Evolutionary conservation across 306 rosid genomes (phyloP), one percentile per base, ranked within the genome.

Genomic region (Cajanus cajan): DNA sequence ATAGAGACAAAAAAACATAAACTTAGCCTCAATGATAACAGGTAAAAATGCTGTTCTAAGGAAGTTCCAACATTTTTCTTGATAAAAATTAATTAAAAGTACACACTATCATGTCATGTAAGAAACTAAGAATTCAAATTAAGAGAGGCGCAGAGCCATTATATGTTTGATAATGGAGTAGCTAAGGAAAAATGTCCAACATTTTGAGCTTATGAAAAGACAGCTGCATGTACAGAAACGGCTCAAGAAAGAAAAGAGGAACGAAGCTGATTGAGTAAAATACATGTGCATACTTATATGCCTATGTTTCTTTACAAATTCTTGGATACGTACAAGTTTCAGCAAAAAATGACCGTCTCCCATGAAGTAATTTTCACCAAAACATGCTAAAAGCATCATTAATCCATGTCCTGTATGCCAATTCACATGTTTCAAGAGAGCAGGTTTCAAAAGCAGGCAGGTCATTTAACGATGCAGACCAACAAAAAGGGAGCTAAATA

Each of bases 41-140:
- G n/a, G 10, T 6, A 43, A 7, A n/a, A 55, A 22, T 22, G 34
- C n/a, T 45, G 8, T 61, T 18, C 68, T 2, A 48, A 18, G 21
- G 47, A 75, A 16, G 71, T 18, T 65, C 68, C 68, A 63, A 47
- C 36, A 63, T 14, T 40, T 67, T 0, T 21, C 58, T 80, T 73
- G 28, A 4, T 40, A 37, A 4, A 43, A 15, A 70, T 3, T 14
- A 71, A 5, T 24, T 41, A 2, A 31, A 58, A 25, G 14, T 8
- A 18, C 40, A 39, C 31, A 12, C n/a, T 28, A 64, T 5, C 51
- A 51, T 7, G 45, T 5, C 18, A 16, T 4, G 51, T 28, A 0
- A 63, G 34, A 28, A 28, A 28, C 31, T 28, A 28, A 25, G n/a
- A n/a, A 73, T 28, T 31, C 71, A 18, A 64, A 73, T 7, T n/a